phyloP scores from a whole-genome alignment of 164 flowering plant species.

The Tetracentron sinense region DNA sequence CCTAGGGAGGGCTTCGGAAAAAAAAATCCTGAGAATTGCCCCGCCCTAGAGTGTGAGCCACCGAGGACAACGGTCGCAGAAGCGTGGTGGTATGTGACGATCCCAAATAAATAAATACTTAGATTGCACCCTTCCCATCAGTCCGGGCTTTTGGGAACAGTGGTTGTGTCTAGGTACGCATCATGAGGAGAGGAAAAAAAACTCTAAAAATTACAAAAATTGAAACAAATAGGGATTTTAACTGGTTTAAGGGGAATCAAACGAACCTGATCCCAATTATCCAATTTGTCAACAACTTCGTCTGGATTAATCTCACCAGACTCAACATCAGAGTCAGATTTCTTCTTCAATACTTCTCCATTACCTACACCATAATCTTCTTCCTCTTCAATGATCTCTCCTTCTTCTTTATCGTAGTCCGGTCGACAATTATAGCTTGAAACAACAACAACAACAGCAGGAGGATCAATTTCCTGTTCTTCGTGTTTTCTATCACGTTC shows the following conservation, averaged over 20 bases:
- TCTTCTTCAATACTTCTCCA: constrained; percentile 13
- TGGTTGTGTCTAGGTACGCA: too few species aligned
- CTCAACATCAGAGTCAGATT: constrained; percentile 39
- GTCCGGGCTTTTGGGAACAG: too few species aligned
- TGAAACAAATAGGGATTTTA: too few species aligned
- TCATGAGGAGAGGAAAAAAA: too few species aligned
- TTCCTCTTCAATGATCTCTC: constrained; percentile 85
- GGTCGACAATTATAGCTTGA: constrained; percentile 7
- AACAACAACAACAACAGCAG: constrained; percentile 7
- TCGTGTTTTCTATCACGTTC: constrained; percentile 18
- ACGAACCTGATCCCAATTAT: constrained; percentile 29
- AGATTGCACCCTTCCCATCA: too few species aligned
- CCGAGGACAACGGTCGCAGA: too few species aligned
- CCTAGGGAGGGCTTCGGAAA: too few species aligned
- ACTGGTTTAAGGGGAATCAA: background rate
- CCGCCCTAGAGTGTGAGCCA: too few species aligned
- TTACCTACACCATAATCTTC: constrained; percentile 19
- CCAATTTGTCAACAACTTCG: constrained; percentile 15
- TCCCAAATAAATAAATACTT: too few species aligned
- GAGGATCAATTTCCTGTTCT: constrained; percentile 20
- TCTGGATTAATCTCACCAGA: constrained; percentile 40
- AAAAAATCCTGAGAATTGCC: too few species aligned
- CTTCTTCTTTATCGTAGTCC: constrained; percentile 87
- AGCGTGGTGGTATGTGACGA: too few species aligned
- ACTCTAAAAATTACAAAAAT: too few species aligned